Conservation (phyloP, 805 yeast species). For the Cyberlindnera mycetangii region DNA sequence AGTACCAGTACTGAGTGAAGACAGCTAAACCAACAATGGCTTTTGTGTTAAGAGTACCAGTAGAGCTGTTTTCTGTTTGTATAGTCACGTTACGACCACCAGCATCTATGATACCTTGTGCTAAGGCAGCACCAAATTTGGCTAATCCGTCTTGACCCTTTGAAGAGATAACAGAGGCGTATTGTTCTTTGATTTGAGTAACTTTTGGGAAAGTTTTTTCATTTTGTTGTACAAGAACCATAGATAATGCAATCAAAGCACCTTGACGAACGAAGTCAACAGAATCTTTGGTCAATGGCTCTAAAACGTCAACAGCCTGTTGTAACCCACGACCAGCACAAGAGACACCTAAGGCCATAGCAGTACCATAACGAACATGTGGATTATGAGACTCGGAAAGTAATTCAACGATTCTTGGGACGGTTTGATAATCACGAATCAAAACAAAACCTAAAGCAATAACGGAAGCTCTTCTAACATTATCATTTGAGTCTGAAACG, state of each 20-base stretch:
- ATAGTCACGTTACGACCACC: slow-evolving; percentile 98
- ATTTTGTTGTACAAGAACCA: slow-evolving; percentile 87
- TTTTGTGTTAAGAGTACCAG: slow-evolving; percentile 85
- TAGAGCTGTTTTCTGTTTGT: slow-evolving; percentile 80
- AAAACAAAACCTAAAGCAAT: slow-evolving; percentile 87
- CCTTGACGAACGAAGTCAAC: slow-evolving; percentile 98
- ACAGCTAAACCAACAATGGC: slow-evolving; percentile 90
- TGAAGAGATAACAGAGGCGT: slow-evolving; percentile 72
- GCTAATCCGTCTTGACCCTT: slow-evolving; percentile 97
- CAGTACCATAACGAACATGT: slow-evolving; percentile 97
- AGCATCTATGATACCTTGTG: slow-evolving; percentile 97
- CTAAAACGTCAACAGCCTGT: slow-evolving; percentile 87
- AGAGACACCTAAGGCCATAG: slow-evolving; percentile 93
- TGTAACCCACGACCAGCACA: slow-evolving; percentile 92
- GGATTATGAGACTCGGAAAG: slow-evolving; percentile 95
- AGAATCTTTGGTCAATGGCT: slow-evolving; percentile 89
- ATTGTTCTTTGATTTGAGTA: slow-evolving; percentile 66
- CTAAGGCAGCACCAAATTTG: slow-evolving; percentile 94
- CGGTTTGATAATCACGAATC: slow-evolving; percentile 86
- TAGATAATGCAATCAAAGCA: slow-evolving; percentile 86
- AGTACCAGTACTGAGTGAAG: slow-evolving; percentile 94
- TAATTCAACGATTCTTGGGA: slow-evolving; percentile 92
- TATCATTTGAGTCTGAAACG: slow-evolving; percentile 94
- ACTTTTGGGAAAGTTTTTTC: slow-evolving; percentile 82
- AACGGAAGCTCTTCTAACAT: slow-evolving; percentile 95